These are phyloP conservation scores for Micromonas commoda DNA, from an alignment of 139 green algal genomes.

Conservation along the genomic window DNA sequence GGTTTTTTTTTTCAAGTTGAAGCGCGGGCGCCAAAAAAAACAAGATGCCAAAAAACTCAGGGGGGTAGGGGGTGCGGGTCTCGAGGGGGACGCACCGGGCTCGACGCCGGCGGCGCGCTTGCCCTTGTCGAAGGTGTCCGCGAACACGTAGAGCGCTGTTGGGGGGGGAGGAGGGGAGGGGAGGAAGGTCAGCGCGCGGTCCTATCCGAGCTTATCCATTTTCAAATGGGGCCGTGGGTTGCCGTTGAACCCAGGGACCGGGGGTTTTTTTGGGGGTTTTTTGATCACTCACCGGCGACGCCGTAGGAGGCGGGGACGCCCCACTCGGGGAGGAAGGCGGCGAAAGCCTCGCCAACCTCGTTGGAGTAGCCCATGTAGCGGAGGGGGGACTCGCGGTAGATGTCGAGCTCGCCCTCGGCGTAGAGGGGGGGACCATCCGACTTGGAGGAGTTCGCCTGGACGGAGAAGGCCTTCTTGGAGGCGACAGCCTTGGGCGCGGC, in stretches of 20 bases:
- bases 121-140: constrained; percentile 67
- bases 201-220: too few species aligned
- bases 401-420: constrained; percentile 56
- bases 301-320: constrained; percentile 65
- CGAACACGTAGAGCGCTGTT: constrained; percentile 58
- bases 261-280: too few species aligned
- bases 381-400: constrained; percentile 57
- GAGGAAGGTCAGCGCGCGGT: too few species aligned
- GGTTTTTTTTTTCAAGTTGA: too few species aligned
- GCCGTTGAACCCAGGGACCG: too few species aligned
- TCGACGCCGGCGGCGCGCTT: constrained; percentile 40
- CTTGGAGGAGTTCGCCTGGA: background rate
- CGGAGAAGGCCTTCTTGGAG: background rate
- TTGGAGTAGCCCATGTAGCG: constrained; percentile 72
- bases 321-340: constrained; percentile 54
- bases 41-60: too few species aligned
- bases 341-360: constrained; percentile 67
- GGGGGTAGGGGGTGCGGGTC: too few species aligned
- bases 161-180: too few species aligned
- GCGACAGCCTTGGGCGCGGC: too few species aligned
- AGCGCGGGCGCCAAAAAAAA: too few species aligned
- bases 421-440: background rate
- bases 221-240: too few species aligned
- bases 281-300: constrained; percentile 61
- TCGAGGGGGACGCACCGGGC: too few species aligned